Percentiles rank a stretch among this genome's conserved stretches.
phyloP scores from a whole-genome alignment of 164 flowering plant genomes.

The Vitis riparia region DNA sequence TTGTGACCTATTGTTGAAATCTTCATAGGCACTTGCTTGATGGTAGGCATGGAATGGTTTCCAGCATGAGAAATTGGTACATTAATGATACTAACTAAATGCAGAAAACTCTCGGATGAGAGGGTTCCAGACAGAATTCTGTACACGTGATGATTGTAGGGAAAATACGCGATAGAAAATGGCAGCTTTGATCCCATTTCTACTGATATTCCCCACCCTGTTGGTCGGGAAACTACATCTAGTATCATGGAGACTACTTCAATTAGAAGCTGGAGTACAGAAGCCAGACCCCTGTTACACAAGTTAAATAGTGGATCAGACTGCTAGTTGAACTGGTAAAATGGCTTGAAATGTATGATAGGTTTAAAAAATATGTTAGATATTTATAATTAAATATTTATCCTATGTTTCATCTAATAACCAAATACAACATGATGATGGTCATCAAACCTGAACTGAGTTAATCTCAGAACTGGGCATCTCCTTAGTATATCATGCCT shows the following conservation, averaged over 20 bases:
- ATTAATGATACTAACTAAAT: constrained; percentile 33
- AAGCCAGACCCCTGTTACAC: constrained; percentile 62
- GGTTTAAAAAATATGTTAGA: background rate
- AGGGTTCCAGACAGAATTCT: constrained; percentile 52
- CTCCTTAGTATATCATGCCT: background rate
- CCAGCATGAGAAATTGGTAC: constrained; percentile 16
- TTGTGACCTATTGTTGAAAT: constrained; percentile 37
- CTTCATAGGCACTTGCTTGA: constrained; percentile 23
- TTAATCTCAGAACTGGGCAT: background rate
- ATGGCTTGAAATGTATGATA: background rate
- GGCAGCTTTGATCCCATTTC: constrained; percentile 63
- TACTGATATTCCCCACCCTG: constrained; percentile 61
- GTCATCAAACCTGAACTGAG: background rate
- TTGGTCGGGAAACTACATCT: constrained; percentile 58
- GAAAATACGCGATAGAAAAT: constrained; percentile 70
- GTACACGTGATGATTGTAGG: constrained; percentile 30
- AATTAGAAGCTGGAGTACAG: constrained; percentile 45
- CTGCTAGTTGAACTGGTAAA: constrained; percentile 1
- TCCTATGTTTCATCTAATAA: too few species aligned
- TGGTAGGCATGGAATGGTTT: constrained; percentile 5
- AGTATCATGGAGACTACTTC: constrained; percentile 45
- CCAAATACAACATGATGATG: background rate
- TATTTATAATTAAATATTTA: too few species aligned
- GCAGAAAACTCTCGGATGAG: constrained; percentile 39
- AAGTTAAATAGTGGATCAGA: constrained; percentile 3